A percentile compares a stretch with the other conserved stretches of the same genome.
phyloP scores from a whole-genome alignment of 1,284 basidiomycete genomes.

The Ustilago cynodontis region DNA sequence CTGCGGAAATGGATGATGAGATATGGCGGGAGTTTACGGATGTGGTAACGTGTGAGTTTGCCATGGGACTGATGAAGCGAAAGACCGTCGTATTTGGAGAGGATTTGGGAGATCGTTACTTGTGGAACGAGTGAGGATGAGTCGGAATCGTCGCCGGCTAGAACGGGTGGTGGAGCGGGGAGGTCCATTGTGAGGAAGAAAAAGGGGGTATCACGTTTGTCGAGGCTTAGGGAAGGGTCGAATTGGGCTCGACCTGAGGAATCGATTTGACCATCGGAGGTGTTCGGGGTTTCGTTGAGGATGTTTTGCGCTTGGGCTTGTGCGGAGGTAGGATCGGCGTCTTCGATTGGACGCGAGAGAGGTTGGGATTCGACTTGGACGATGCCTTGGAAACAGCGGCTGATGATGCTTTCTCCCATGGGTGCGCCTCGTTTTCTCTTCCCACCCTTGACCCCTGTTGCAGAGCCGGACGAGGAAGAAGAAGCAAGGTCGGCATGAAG shows the following conservation, averaged over 20 bases:
- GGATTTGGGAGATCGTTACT: conserved; percentile 87
- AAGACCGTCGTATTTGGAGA: conserved; percentile 93
- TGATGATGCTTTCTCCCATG: conserved; percentile 76
- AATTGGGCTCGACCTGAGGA: conserved; percentile 57
- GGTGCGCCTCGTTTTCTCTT: conserved; percentile 39
- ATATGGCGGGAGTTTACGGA: conserved; percentile 87
- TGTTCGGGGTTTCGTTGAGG: background rate
- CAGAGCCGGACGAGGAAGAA: background rate
- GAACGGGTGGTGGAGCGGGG: conserved; percentile 88
- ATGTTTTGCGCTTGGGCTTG: conserved; percentile 17
- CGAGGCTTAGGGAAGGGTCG: conserved; percentile 76
- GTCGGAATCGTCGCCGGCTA: conserved; percentile 91
- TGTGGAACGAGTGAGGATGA: conserved; percentile 82
- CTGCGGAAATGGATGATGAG: conserved; percentile 95
- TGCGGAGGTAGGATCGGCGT: background rate
- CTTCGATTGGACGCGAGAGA: conserved; percentile 12
- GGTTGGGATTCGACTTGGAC: conserved; percentile 88
- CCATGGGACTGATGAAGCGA: conserved; percentile 58
- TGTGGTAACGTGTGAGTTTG: conserved; percentile 80
- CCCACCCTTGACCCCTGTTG: conserved; percentile 74
- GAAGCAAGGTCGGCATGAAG: conserved; percentile 84
- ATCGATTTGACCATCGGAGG: conserved; percentile 56
- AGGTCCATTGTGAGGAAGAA: conserved; percentile 94
- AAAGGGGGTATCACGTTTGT: conserved; percentile 87
- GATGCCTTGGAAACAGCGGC: conserved; percentile 92